Evolutionary conservation across 2,329 filamentous ascomycete genomes (phyloP).

Genomic region (Drechslerella dactyloides): DNA sequence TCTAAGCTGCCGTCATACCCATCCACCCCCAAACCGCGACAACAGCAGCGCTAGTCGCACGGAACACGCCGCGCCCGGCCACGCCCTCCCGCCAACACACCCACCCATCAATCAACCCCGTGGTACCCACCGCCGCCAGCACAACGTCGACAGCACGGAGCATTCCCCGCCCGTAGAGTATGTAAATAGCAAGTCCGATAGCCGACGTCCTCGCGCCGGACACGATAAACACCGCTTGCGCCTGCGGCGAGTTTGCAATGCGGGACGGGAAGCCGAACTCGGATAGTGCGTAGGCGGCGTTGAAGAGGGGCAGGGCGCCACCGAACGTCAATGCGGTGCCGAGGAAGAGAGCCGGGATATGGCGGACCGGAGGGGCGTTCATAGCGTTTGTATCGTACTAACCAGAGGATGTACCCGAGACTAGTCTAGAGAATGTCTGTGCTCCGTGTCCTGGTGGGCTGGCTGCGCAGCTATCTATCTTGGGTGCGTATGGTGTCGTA

Average conservation of each 20-base stretch:
- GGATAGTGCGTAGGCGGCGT: slow-evolving; percentile 37
- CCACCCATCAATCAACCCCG: slow-evolving; percentile 39
- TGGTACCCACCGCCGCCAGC: slow-evolving; percentile 28
- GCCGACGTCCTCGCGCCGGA: slow-evolving; percentile 34
- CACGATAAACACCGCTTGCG: slow-evolving; percentile 34
- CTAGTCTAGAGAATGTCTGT: too few species aligned
- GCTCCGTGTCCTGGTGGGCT: too few species aligned
- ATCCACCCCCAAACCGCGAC: slow-evolving; percentile 36
- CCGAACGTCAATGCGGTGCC: slow-evolving; percentile 35
- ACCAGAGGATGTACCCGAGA: too few species aligned
- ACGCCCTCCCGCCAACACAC: slow-evolving; percentile 47
- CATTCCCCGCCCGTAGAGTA: slow-evolving; percentile 35
- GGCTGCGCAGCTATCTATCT: too few species aligned
- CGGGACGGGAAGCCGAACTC: slow-evolving; percentile 42
- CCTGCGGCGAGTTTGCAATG: slow-evolving; percentile 27
- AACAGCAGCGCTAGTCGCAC: slow-evolving; percentile 19
- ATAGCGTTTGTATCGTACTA: background rate
- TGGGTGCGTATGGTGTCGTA: too few species aligned
- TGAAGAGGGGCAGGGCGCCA: slow-evolving; percentile 35
- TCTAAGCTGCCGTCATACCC: slow-evolving; percentile 27
- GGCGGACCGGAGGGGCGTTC: slow-evolving; percentile 20
- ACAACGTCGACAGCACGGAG: slow-evolving; percentile 37
- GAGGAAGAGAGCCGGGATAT: slow-evolving; percentile 29
- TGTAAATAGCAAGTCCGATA: slow-evolving; percentile 36
- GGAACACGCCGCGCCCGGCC: slow-evolving; percentile 32